A percentile compares a stretch with the other conserved stretches of the same genome.
Evolutionary conservation across 345 rosid genomes (phyloP).

Genomic region (Hevea brasiliensis): DNA sequence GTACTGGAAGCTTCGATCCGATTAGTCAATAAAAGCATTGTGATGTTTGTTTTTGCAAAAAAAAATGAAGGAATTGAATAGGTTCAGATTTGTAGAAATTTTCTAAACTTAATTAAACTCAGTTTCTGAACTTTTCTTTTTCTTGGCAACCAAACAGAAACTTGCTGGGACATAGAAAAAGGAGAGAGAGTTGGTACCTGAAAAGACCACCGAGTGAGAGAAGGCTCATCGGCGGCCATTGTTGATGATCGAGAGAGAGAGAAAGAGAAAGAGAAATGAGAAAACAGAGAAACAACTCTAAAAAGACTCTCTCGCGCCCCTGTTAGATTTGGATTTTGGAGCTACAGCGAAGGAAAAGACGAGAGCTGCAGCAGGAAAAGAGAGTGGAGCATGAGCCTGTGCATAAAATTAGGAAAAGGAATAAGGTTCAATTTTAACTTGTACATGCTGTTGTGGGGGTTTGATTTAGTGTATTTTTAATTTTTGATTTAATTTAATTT

Average conservation of each 20-base stretch:
- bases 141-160: slow-evolving; percentile 12
- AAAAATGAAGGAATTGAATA: neutral
- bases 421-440: no score
- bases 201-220: slow-evolving; percentile 83
- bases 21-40: slow-evolving; percentile 1
- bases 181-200: slow-evolving; percentile 43
- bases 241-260: neutral
- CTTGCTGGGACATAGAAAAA: no score
- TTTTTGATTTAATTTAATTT: no score
- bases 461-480: no score
- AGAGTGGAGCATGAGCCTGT: neutral
- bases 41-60: neutral
- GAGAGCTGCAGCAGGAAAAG: neutral
- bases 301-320: neutral
- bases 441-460: no score
- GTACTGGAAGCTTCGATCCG: neutral
- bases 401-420: neutral
- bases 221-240: slow-evolving; percentile 78
- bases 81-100: neutral
- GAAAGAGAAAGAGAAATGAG: no score
- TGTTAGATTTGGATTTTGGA: slow-evolving; percentile 8
- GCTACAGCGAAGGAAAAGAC: neutral
- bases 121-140: no score
- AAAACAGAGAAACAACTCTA: neutral
- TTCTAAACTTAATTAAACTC: no score